Evolutionary conservation across 306 rosid species (phyloP).

Genomic region (Castanea sativa): DNA sequence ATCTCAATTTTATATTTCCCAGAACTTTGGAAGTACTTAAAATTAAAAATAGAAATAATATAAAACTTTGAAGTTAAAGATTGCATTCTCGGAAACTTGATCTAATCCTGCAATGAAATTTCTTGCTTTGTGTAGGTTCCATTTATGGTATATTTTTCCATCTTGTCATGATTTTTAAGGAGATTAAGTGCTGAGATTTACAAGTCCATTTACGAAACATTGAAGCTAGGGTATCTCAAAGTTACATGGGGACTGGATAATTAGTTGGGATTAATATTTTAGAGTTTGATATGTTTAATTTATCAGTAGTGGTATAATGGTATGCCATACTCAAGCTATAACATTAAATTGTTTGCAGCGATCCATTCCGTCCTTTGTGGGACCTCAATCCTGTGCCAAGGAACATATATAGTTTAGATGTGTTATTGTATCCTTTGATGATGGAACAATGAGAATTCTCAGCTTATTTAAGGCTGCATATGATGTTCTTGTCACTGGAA

Average conservation of each 20-base stretch:
- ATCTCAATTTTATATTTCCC: too few relatives aligned
- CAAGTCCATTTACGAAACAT: background rate
- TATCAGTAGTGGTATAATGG: constrained; percentile 10
- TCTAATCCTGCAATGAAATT: constrained; percentile 11
- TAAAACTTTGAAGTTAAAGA: background rate
- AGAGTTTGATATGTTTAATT: constrained; percentile 5
- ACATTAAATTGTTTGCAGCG: constrained; percentile 46
- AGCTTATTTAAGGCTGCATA: constrained; percentile 72
- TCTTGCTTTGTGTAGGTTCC: background rate
- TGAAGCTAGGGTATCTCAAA: background rate
- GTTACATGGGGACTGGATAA: too few relatives aligned
- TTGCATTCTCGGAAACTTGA: constrained; percentile 3
- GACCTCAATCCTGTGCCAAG: constrained; percentile 56
- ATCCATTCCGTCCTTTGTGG: constrained; percentile 91
- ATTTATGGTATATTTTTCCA: constrained; percentile 10
- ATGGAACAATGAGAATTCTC: constrained; percentile 76
- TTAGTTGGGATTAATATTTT: background rate
- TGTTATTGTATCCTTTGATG: constrained; percentile 78
- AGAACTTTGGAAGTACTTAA: background rate
- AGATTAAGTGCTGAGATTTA: background rate
- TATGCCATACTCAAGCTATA: constrained; percentile 6
- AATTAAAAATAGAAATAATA: background rate
- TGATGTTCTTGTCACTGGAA: constrained; percentile 74
- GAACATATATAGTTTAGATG: constrained; percentile 80
- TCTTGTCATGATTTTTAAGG: constrained; percentile 7